phyloP scores from a whole-genome alignment of 2,329 filamentous ascomycete species.

The Aureobasidium sp. region DNA sequence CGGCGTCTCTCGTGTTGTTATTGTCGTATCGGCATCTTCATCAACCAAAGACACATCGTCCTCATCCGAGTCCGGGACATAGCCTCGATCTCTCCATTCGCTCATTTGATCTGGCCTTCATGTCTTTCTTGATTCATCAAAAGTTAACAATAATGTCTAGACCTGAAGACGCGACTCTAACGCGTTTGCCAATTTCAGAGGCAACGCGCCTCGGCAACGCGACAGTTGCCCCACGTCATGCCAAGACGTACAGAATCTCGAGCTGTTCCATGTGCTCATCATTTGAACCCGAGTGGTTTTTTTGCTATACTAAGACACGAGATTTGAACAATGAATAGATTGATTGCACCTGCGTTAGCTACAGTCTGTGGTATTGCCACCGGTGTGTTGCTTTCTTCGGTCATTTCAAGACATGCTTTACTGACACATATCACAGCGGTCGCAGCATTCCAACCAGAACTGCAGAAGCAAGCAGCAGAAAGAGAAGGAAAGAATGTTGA shows the following conservation, averaged over 20 bases:
- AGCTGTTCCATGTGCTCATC: background rate
- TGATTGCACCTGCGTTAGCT: conserved; percentile 9
- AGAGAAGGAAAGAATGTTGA: conserved; percentile 14
- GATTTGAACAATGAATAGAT: background rate
- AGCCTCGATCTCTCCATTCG: conserved; percentile 41
- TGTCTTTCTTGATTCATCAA: no score
- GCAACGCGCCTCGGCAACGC: background rate
- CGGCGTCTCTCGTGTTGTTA: background rate
- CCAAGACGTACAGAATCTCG: background rate
- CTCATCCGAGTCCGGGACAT: conserved; percentile 45
- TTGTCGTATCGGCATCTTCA: background rate
- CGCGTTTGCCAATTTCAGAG: background rate
- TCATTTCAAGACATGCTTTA: background rate
- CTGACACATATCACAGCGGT: conserved; percentile 18
- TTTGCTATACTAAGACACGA: background rate
- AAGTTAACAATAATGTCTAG: background rate
- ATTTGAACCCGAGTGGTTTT: conserved; percentile 3
- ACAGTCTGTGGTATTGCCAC: conserved; percentile 19
- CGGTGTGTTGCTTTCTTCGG: no score
- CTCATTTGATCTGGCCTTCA: conserved; percentile 33
- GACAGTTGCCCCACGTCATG: background rate
- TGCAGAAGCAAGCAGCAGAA: conserved; percentile 22
- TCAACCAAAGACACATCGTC: conserved; percentile 27
- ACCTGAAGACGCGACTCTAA: background rate
- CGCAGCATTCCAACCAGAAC: conserved; percentile 24